phyloP scores from a whole-genome alignment of 805 yeast genomes.

The Metschnikowia picachoensis region DNA sequence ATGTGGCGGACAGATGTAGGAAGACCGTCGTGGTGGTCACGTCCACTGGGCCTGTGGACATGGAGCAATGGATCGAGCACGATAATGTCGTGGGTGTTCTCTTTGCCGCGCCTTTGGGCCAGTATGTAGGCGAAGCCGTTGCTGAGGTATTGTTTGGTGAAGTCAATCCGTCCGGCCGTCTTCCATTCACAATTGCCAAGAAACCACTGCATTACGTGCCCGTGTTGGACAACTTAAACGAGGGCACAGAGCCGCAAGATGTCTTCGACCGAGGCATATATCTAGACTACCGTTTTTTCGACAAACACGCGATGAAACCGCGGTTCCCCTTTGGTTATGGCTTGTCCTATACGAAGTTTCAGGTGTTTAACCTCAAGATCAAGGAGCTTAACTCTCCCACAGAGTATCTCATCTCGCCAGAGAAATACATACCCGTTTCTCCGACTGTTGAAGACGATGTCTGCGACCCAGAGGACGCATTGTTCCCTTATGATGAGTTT shows the following conservation, averaged over 20 bases:
- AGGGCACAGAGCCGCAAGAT: constrained; percentile 36
- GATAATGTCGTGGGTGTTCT: constrained; percentile 57
- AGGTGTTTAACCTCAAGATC: constrained; percentile 34
- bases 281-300: constrained; percentile 56
- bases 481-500: constrained; percentile 49
- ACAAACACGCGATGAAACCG: constrained; percentile 51
- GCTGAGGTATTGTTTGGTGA: constrained; percentile 60
- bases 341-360: constrained; percentile 48
- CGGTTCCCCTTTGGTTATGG: constrained; percentile 63
- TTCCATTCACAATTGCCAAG: constrained; percentile 62
- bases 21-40: constrained; percentile 59
- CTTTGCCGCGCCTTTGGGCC: constrained; percentile 56
- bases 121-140: constrained; percentile 51
- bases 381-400: constrained; percentile 41
- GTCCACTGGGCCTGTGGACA: constrained; percentile 56
- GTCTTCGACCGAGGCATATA: constrained; percentile 45
- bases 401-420: constrained; percentile 44
- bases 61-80: constrained; percentile 55
- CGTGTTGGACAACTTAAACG: constrained; percentile 34
- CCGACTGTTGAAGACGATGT: constrained; percentile 43
- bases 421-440: constrained; percentile 42
- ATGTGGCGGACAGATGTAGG: constrained; percentile 45
- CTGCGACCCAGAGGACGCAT: constrained; percentile 52
- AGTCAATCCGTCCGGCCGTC: constrained; percentile 57
- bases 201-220: constrained; percentile 46